Conservation (phyloP, 805 yeast genomes). For the Yarrowia divulgata region DNA sequence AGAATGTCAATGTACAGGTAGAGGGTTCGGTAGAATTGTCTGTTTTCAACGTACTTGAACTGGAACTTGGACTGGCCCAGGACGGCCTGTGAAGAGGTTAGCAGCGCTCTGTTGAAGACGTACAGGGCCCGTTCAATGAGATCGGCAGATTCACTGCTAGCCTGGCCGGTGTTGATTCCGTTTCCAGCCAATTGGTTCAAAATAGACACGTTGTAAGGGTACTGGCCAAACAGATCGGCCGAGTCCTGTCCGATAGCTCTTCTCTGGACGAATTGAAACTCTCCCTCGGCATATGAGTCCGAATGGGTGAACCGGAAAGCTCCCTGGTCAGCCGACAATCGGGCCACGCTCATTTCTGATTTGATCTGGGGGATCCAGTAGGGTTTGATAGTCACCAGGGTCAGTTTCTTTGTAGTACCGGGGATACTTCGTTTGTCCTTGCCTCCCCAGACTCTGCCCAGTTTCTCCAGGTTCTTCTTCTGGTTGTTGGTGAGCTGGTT, state of each 20-base stretch:
- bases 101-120: slow-evolving; percentile 77
- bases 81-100: slow-evolving; percentile 62
- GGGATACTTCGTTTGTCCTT: slow-evolving; percentile 76
- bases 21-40: slow-evolving; percentile 76
- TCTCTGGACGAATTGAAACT: slow-evolving; percentile 66
- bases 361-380: slow-evolving; percentile 78
- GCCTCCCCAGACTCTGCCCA: slow-evolving; percentile 69
- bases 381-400: slow-evolving; percentile 74
- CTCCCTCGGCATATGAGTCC: slow-evolving; percentile 59
- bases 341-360: slow-evolving; percentile 58
- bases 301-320: slow-evolving; percentile 58
- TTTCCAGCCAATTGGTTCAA: slow-evolving; percentile 81
- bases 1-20: slow-evolving; percentile 74
- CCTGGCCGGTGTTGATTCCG: slow-evolving; percentile 76
- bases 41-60: slow-evolving; percentile 72
- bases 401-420: slow-evolving; percentile 71
- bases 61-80: slow-evolving; percentile 68
- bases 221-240: slow-evolving; percentile 54
- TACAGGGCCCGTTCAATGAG: slow-evolving; percentile 78
- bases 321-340: slow-evolving; percentile 52
- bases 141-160: slow-evolving; percentile 67
- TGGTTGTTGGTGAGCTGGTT: slow-evolving; percentile 29
- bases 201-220: slow-evolving; percentile 79
- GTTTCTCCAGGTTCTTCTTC: slow-evolving; percentile 31
- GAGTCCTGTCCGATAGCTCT: slow-evolving; percentile 53